Evolutionary conservation across 306 rosid genomes (phyloP).

Genomic region (Quercus ilex): DNA sequence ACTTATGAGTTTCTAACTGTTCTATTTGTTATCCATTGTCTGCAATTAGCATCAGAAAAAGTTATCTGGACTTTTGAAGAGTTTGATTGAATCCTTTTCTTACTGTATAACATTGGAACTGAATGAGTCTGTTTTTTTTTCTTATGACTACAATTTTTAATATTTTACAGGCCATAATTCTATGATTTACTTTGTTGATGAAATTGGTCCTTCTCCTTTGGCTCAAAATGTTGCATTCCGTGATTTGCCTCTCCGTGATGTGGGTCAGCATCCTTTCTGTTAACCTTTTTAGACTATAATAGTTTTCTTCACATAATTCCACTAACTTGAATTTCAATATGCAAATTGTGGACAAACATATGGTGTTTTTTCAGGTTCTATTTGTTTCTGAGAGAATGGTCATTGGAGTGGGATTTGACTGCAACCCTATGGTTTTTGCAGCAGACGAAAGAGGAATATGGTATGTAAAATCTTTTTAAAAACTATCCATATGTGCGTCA

Average conservation of each 20-base stretch:
- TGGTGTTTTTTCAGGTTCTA: conserved; percentile 63
- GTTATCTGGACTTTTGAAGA: background rate
- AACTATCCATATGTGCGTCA: background rate
- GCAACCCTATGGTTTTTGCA: conserved; percentile 85
- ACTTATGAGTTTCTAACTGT: background rate
- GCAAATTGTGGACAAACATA: conserved; percentile 32
- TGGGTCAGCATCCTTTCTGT: conserved; percentile 97
- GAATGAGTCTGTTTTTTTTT: background rate
- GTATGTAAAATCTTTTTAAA: conserved; percentile 34
- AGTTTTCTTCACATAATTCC: conserved; percentile 19
- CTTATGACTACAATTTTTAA: conserved; percentile 23
- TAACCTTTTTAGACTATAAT: conserved; percentile 17
- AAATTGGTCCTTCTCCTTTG: conserved; percentile 92
- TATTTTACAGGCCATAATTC: conserved; percentile 82
- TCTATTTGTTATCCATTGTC: conserved; percentile 2
- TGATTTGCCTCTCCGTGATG: conserved; percentile 98
- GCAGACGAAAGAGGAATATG: conserved; percentile 86
- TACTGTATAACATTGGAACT: background rate
- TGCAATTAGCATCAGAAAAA: background rate
- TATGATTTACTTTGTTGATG: conserved; percentile 89
- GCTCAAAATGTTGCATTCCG: conserved; percentile 86
- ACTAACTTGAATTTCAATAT: conserved; percentile 34
- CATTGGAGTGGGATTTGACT: conserved; percentile 90
- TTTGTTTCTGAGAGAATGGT: conserved; percentile 86
- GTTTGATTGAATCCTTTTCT: background rate